Evolutionary conservation across 352 stramenopile species (phyloP).

Genomic region (Elongisporangium prolatum): DNA sequence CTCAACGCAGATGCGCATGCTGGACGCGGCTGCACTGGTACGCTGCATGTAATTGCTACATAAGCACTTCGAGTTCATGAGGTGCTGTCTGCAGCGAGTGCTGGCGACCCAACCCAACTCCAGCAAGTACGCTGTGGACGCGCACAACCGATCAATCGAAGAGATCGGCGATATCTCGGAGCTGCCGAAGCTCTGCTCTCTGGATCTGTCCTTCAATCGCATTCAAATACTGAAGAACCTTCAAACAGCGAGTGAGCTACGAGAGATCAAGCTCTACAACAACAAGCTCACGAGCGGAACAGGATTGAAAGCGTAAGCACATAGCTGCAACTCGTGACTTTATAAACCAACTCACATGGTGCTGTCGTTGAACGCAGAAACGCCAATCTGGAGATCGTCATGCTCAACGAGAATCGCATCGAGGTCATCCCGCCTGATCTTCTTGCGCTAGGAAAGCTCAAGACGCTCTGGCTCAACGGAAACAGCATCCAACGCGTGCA

Average conservation of each 20-base stretch:
- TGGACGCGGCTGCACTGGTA: slow-evolving; percentile 36
- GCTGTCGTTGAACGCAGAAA: slow-evolving; percentile 30
- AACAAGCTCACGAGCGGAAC: slow-evolving; percentile 56
- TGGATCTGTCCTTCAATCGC: slow-evolving; percentile 80
- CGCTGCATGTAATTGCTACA: background rate
- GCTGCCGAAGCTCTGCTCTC: slow-evolving; percentile 63
- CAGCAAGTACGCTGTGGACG: slow-evolving; percentile 76
- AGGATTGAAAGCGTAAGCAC: slow-evolving; percentile 41
- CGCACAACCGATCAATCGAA: slow-evolving; percentile 62
- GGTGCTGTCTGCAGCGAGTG: slow-evolving; percentile 12
- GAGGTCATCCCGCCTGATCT: slow-evolving; percentile 54
- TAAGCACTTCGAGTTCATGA: too few relatives aligned
- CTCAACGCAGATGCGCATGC: slow-evolving; percentile 27
- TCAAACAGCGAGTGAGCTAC: slow-evolving; percentile 52
- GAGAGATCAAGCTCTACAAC: slow-evolving; percentile 80
- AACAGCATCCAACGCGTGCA: slow-evolving; percentile 51
- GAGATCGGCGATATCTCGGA: slow-evolving; percentile 62
- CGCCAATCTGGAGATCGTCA: slow-evolving; percentile 51
- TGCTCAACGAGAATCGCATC: slow-evolving; percentile 76
- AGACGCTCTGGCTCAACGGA: slow-evolving; percentile 64
- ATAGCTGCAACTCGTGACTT: too few relatives aligned
- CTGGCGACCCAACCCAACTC: slow-evolving; percentile 69
- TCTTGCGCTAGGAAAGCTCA: slow-evolving; percentile 56
- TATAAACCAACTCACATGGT: background rate
- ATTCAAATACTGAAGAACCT: slow-evolving; percentile 54